Base-by-base conservation (phyloP, 148 eudicot species). In the Camellia japonica region DNA sequence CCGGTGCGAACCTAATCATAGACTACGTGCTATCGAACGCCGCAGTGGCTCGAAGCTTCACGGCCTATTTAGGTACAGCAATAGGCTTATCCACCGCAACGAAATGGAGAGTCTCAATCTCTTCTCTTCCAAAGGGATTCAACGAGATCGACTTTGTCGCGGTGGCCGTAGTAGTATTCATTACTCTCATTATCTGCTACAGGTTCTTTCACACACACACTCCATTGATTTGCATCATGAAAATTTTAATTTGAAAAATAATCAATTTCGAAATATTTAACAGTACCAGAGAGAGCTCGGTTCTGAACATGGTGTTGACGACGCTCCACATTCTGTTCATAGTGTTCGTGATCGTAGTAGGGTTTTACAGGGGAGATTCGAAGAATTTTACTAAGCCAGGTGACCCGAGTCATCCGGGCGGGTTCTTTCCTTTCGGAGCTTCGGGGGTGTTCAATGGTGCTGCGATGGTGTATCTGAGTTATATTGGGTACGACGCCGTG, bases 401-500 rank as follows among this genome's bases (percentile, higher is more conserved):
- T 1, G 82, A 95, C 70, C 94, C 96, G 84, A 81, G 5, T 56
- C 81, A 85, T 51, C 73, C 91, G 12, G 88, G 85, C 41, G 98
- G 98, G 60, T 95, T 95, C 74, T 84, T 90, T 46, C 97, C 98
- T 0, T 88, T 84, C 84, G 98, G 97, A 43, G 82, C 84, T 1
- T 62, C 91, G 8, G 98, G 98, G 1, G 93, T 95, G 0, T 90
- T 95, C 59, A 91, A 93, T 43, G 98, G 97, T 0, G 98, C 98
- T 2, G 94, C 97, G 0, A 78, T 91, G 95, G 98, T 95, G 13
- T 95, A 95, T 63, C 79, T 95, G 68, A 93, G 97, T 78, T 95
- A 89, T 73, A 93, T 95, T 7, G 98, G 98, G 0, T 95, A 95
- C 79, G 98, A 95, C 75, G 97, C 97, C 44, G 98, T 95, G 55